Evolutionary conservation across 1,284 basidiomycete genomes (phyloP).

Genomic region (Fomes fomentarius): DNA sequence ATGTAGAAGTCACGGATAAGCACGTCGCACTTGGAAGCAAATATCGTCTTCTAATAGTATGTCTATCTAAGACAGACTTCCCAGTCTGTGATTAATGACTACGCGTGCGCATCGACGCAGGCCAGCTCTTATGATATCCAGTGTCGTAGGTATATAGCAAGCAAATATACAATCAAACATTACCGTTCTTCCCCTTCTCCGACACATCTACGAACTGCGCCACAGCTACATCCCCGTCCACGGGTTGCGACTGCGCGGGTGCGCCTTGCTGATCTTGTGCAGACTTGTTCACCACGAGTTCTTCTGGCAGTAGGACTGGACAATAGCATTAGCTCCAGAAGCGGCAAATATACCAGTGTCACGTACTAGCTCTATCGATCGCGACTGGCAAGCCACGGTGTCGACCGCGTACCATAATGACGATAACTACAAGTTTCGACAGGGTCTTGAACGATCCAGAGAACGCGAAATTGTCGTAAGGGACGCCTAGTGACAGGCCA

Average conservation of each 20-base stretch:
- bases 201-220: background rate
- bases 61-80: no score
- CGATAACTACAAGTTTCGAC: slow-evolving; percentile 60
- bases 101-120: no score
- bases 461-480: slow-evolving; percentile 46
- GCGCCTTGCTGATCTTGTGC: background rate
- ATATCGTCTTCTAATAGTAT: no score
- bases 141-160: no score
- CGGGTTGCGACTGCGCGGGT: background rate
- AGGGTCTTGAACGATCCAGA: slow-evolving; percentile 53
- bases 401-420: slow-evolving; percentile 63
- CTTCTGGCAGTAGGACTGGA: slow-evolving; percentile 12
- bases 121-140: no score
- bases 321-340: background rate
- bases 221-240: background rate
- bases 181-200: slow-evolving; percentile 7
- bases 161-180: background rate
- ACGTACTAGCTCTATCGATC: slow-evolving; percentile 47
- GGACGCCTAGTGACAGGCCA: slow-evolving; percentile 57
- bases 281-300: slow-evolving; percentile 3
- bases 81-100: no score
- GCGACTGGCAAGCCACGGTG: slow-evolving; percentile 58
- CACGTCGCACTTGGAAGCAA: no score
- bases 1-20: no score
- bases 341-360: background rate